Evolutionary conservation across 371 early-diverging fungal species (phyloP).

Genomic region (Cokeromyces recurvatus): DNA sequence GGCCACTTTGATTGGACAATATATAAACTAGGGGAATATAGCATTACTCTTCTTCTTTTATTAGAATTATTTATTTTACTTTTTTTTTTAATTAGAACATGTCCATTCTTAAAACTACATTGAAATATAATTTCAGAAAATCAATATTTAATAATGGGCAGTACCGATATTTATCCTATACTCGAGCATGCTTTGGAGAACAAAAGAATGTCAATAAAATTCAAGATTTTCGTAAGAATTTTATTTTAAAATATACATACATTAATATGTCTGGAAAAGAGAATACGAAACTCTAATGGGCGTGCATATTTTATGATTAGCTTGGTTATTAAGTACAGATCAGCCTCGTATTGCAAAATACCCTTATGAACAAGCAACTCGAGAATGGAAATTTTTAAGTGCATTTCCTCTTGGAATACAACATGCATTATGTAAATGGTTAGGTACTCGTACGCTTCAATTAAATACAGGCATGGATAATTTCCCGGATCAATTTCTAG

Average conservation of each 20-base stretch:
- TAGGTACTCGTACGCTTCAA: constrained; percentile 44
- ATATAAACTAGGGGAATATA: too few species aligned
- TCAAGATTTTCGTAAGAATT: constrained; percentile 15
- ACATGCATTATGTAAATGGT: constrained; percentile 39
- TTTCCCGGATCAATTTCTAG: constrained; percentile 57
- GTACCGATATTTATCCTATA: background rate
- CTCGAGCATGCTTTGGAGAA: background rate
- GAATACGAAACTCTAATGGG: too few species aligned
- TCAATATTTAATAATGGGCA: background rate
- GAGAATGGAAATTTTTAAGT: constrained; percentile 37
- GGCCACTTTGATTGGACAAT: too few species aligned
- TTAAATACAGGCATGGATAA: constrained; percentile 49
- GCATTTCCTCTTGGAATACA: constrained; percentile 43
- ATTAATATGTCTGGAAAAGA: too few species aligned
- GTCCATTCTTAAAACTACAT: too few species aligned
- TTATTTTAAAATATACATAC: too few species aligned
- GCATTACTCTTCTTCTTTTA: too few species aligned
- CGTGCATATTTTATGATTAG: constrained; percentile 26
- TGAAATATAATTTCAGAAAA: too few species aligned
- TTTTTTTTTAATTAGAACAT: too few species aligned
- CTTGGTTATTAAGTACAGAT: constrained; percentile 45
- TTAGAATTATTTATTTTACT: too few species aligned
- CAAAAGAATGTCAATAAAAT: background rate
- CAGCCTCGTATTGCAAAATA: constrained; percentile 47
- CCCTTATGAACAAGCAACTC: constrained; percentile 43